Base-by-base conservation (phyloP, 176 grass and related monocot genomes). In the Musa troglodytarum region DNA sequence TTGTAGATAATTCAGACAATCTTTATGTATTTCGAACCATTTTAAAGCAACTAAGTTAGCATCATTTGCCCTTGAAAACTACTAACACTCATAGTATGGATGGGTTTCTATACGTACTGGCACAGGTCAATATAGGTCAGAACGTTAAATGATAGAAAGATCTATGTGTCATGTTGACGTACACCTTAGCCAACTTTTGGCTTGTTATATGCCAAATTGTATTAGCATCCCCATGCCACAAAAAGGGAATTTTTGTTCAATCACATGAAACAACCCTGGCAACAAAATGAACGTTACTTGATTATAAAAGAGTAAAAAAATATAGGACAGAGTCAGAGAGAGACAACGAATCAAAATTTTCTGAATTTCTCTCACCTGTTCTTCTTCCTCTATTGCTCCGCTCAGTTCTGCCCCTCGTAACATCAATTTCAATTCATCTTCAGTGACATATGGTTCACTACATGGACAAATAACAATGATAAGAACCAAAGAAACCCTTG, bases 341-440 rank as follows among this genome's bases (percentile, higher is more conserved):
- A 5, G 43, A 66, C n/a, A n/a, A 29, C 53, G 22, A 25, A 52
- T 49, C 52, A 68, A 26, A 26, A 2, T 50, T 67, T 68, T 25
- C 26, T 61, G 17, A 66, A 72, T 19, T 71, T 71, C 17, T 63
- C 59, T 81, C 73, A 97, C 90, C 85, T 99, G 95, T 89, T 99
- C 90, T 64, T 99, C 95, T 86, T 99, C 90, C 67, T 92, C 95
- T 89, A 94, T 99, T 68, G 95, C 88, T 12, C 95, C 95, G 84
- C 95, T 99, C 75, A 94, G 82, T 75, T 99, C 95, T 0, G 95
- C 90, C 75, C 91, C 95, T 67, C 90, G 86, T 78, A 99, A 81
- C 91, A 99, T 99, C 79, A 99, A 86, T 74, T 99, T 99, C 59
- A 99, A 79, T 86, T 99, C 88, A 82, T 99, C 95, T 71, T 99